Evolutionary conservation across 306 rosid species (phyloP), one percentile per base, ranked within the genome.

Genomic region (Sicyos edulis): DNA sequence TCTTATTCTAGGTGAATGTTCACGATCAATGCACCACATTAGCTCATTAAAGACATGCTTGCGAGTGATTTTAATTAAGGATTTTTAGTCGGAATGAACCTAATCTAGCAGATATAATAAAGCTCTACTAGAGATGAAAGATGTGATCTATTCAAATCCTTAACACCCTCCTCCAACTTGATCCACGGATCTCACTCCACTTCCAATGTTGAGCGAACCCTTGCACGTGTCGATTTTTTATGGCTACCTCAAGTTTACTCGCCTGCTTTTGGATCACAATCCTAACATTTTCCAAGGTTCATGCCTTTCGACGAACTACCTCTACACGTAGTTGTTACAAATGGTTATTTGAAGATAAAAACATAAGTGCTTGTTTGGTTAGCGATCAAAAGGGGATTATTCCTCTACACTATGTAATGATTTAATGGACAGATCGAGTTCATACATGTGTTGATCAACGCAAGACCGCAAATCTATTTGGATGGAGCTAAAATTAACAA

Each of bases 401-500:
- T 70, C 49, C 74, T 50, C 74, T 70, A 4, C 60, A 51, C 20
- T 47, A 13, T 50, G 60, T 47, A 24, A 26, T 26, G 42, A 50
- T 22, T 22, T 22, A 7, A 4, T 1, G 45, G 73, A 10, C 11
- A 49, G 3, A 16, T 22, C 1, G 14, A 51, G 14, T 10, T 70
- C 20, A 51, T 70, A 20, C 10, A 51, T 8, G 26, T 51, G 60
- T 17, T 70, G 14, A 49, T 70, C 52, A 44, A 20, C 0, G 71
- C 71, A 1, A 22, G 54, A 8, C 59, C 58, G 15, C 55, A 26
- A 26, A 15, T 69, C 59, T 50, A 13, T 69, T 14, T 47, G 73
- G 73, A 69, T 19, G 16, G 50, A 69, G 21, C 73, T 69, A 29
- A 9, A 7, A 52, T 70, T 60, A 24, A 20, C 57, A 8, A 70